Percentiles rank a stretch among this genome's conserved stretches.
Conservation (phyloP, 2,329 filamentous ascomycete species). For the Fusarium miscanthi region DNA sequence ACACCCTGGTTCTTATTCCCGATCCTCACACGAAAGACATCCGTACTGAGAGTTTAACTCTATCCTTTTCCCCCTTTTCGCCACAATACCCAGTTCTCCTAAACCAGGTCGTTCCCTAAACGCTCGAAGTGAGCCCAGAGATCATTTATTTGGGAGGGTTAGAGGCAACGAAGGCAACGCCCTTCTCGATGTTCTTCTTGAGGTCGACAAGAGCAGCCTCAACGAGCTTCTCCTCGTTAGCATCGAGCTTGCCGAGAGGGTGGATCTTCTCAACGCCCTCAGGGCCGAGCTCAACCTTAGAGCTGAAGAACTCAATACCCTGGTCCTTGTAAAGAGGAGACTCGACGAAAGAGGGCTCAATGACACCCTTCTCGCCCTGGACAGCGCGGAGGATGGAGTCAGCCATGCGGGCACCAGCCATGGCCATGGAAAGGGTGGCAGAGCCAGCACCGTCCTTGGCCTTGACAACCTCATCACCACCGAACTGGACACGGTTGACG, state of each 20-base stretch:
- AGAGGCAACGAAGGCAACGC: constrained; percentile 69
- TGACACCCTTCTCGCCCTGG: constrained; percentile 92
- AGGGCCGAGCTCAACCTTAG: constrained; percentile 94
- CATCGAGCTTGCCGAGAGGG: constrained; percentile 85
- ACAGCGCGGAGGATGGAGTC: constrained; percentile 93
- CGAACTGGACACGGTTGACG: constrained; percentile 96
- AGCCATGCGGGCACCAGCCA: constrained; percentile 86
- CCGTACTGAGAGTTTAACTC: constrained; percentile 25
- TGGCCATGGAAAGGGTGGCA: constrained; percentile 98
- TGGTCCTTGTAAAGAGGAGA: constrained; percentile 98
- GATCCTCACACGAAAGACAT: constrained; percentile 27
- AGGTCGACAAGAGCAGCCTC: constrained; percentile 86
- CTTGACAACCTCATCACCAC: constrained; percentile 98
- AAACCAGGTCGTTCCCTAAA: constrained; percentile 1
- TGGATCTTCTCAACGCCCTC: constrained; percentile 95
- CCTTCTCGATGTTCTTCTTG: constrained; percentile 97
- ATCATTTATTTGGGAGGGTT: constrained; percentile 69
- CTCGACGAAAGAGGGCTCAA: constrained; percentile 97
- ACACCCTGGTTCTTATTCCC: constrained; percentile 26
- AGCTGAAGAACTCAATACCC: constrained; percentile 97
- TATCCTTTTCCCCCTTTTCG: constrained; percentile 33
- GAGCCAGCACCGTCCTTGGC: constrained; percentile 98
- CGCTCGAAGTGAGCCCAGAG: constrained; percentile 12
- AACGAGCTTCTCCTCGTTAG: constrained; percentile 88
- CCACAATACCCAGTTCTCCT: constrained; percentile 5